These are phyloP conservation scores for Thermothelomyces thermophilus DNA, from an alignment of 2,329 filamentous ascomycete species.

Conservation along the genomic window DNA sequence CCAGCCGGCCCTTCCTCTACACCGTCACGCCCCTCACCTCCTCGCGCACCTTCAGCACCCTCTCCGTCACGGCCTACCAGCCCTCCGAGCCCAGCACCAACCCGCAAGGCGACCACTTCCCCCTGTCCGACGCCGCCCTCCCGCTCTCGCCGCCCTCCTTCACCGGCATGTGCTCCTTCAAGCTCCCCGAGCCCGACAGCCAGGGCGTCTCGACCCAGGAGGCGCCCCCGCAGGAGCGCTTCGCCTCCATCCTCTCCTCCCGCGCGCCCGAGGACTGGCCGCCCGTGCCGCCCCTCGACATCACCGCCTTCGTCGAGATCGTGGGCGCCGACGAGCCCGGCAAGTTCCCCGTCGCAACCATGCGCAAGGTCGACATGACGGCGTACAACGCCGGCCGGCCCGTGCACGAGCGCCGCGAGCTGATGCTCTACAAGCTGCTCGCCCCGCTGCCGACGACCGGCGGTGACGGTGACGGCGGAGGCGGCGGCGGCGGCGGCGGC, in stretches of 20 bases:
- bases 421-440: slow-evolving; percentile 44
- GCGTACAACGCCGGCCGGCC: slow-evolving; percentile 37
- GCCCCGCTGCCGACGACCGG: slow-evolving; percentile 33
- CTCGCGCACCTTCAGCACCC: slow-evolving; percentile 43
- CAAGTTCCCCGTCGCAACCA: slow-evolving; percentile 44
- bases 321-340: slow-evolving; percentile 36
- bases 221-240: slow-evolving; percentile 37
- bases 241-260: slow-evolving; percentile 34
- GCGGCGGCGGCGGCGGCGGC: too few species aligned
- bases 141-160: slow-evolving; percentile 41
- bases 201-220: slow-evolving; percentile 36
- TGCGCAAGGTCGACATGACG: slow-evolving; percentile 49
- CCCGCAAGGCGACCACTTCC: slow-evolving; percentile 32
- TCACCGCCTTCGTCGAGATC: slow-evolving; percentile 33
- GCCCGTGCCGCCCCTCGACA: slow-evolving; percentile 40
- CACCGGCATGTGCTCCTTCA: slow-evolving; percentile 47
- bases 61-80: slow-evolving; percentile 44
- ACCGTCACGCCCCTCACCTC: slow-evolving; percentile 39
- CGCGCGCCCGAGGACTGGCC: slow-evolving; percentile 38
- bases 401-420: slow-evolving; percentile 40
- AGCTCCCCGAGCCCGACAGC: slow-evolving; percentile 33
- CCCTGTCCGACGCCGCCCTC: slow-evolving; percentile 33
- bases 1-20: slow-evolving; percentile 49
- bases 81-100: slow-evolving; percentile 35
- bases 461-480: not conserved